Evolutionary conservation across 148 eudicot genomes (phyloP).

Genomic region (Beta vulgaris): DNA sequence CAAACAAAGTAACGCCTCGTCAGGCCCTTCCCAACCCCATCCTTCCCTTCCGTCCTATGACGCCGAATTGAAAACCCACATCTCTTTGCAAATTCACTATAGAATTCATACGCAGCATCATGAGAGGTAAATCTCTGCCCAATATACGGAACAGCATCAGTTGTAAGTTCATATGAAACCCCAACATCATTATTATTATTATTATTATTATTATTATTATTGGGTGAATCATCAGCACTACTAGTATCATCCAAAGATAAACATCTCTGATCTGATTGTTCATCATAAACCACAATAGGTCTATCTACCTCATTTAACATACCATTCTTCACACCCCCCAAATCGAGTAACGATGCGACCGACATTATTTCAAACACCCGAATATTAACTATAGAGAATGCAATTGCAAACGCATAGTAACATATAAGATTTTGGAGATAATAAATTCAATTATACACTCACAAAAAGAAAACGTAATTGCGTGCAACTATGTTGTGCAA

Average conservation of each 20-base stretch:
- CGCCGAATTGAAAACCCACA: conserved; percentile 96
- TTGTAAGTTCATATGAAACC: conserved; percentile 53
- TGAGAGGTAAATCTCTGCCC: conserved; percentile 88
- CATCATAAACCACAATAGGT: conserved; percentile 62
- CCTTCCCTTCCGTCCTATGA: conserved; percentile 94
- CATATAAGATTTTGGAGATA: too few relatives aligned
- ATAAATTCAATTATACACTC: too few relatives aligned
- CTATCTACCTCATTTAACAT: conserved; percentile 66
- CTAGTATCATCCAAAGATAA: conserved; percentile 73
- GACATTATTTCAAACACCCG: conserved; percentile 24
- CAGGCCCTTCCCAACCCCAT: conserved; percentile 93
- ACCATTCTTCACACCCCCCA: conserved; percentile 29
- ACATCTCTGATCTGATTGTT: conserved; percentile 81
- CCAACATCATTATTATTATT: conserved; percentile 63
- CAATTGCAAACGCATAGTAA: background rate
- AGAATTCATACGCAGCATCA: conserved; percentile 89
- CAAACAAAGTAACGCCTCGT: conserved; percentile 93
- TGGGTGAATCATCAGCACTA: conserved; percentile 84
- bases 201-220: too few relatives aligned
- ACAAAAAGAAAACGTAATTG: too few relatives aligned
- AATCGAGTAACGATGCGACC: conserved; percentile 17
- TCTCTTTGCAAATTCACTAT: conserved; percentile 74
- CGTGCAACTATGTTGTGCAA: too few relatives aligned
- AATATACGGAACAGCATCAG: conserved; percentile 65
- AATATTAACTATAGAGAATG: too few relatives aligned